phyloP scores from a whole-genome alignment of 768 basidiomycete species.

The Lactarius quietus region DNA sequence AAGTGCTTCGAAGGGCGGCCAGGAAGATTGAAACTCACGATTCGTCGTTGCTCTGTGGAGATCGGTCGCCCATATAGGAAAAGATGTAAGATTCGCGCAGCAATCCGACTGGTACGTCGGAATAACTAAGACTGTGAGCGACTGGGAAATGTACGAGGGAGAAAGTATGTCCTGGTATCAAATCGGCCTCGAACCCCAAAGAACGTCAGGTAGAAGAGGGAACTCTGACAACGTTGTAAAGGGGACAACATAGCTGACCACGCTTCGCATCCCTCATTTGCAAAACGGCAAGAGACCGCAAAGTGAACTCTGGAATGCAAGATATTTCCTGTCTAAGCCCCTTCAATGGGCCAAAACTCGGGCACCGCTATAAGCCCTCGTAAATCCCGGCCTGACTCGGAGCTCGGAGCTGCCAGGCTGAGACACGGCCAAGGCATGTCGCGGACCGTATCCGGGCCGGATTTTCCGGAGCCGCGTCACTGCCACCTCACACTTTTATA shows the following conservation, averaged over 20 bases:
- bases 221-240: not conserved
- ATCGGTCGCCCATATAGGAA: not conserved
- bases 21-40: constrained; percentile 9
- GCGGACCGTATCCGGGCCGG: not conserved
- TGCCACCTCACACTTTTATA: not conserved
- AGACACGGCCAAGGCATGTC: too few relatives aligned
- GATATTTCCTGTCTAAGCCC: not conserved
- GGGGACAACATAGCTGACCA: not conserved
- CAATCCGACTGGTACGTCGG: not conserved
- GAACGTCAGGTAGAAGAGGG: not conserved
- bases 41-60: not conserved
- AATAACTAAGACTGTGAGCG: not conserved
- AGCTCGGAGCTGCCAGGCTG: too few relatives aligned
- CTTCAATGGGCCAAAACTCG: not conserved
- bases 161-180: not conserved
- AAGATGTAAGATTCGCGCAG: not conserved
- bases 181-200: not conserved
- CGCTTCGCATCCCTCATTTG: not conserved
- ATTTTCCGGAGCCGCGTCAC: not conserved
- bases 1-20: not conserved
- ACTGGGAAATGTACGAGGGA: not conserved
- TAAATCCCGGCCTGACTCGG: too few relatives aligned
- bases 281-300: too few relatives aligned
- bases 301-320: not conserved
- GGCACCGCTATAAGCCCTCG: too few relatives aligned